Evolutionary conservation across 78 protist genomes (phyloP).

Genomic region (Dictyostelium discoideum): DNA sequence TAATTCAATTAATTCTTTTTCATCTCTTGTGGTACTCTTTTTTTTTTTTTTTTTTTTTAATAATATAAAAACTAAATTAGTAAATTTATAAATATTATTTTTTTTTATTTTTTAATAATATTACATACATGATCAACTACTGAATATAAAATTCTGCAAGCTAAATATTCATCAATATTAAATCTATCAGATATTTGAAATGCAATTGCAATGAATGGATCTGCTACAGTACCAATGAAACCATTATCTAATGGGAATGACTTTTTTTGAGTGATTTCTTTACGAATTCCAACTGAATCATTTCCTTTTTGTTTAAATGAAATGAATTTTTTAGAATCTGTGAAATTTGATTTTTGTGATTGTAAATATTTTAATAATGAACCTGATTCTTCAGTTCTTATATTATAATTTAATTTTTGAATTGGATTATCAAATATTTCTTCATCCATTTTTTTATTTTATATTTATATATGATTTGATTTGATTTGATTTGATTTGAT

Average conservation of each 20-base stretch:
- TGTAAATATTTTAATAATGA: not conserved
- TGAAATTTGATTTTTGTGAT: not conserved
- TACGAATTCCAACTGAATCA: not conserved
- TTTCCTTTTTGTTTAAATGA: not conserved
- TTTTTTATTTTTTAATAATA: not conserved
- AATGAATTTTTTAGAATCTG: not conserved
- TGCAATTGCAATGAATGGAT: constrained; percentile 22
- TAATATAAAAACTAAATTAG: too few relatives aligned
- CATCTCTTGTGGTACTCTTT: constrained; percentile 22
- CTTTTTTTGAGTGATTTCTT: not conserved
- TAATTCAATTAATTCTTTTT: not conserved
- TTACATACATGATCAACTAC: constrained; percentile 31
- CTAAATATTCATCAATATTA: constrained; percentile 51
- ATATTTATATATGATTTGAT: too few relatives aligned
- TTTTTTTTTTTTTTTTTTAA: not conserved
- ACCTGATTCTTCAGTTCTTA: constrained; percentile 10
- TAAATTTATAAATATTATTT: too few relatives aligned
- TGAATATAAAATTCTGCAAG: constrained; percentile 28
- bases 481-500: too few relatives aligned
- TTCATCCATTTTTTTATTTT: constrained; percentile 15
- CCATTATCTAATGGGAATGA: not conserved
- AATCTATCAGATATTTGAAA: constrained; percentile 40
- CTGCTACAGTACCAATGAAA: not conserved
- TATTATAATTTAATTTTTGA: not conserved
- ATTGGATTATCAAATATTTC: constrained; percentile 11